Percentiles rank a stretch among this genome's conserved stretches.
phyloP scores from a whole-genome alignment of 176 grass and related monocot species.

The Stipa capillata region DNA sequence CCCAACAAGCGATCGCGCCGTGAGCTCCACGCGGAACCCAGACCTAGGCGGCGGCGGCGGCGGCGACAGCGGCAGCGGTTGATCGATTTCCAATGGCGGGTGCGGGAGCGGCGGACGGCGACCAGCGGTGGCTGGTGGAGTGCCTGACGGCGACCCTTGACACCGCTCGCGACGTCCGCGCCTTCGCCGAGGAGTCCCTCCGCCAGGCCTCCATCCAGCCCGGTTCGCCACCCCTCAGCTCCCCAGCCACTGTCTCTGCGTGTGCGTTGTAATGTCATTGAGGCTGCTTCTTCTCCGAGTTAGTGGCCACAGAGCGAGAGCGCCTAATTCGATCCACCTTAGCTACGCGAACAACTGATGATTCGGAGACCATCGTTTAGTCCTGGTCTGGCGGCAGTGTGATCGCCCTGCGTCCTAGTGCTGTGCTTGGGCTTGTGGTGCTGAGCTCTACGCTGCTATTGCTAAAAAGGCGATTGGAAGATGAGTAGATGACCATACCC shows the following conservation, averaged over 20 bases:
- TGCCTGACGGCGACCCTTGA: conserved; percentile 80
- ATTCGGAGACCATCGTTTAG: background rate
- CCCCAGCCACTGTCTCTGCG: background rate
- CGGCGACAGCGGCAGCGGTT: background rate
- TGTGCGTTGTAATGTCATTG: background rate
- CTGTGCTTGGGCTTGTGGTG: background rate
- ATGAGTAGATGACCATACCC: background rate
- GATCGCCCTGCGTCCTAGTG: background rate
- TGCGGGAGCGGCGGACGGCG: conserved; percentile 48
- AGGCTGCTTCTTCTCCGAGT: background rate
- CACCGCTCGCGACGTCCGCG: conserved; percentile 67
- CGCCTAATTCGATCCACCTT: background rate
- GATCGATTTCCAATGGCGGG: background rate
- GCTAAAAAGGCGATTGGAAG: background rate
- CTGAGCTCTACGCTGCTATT: background rate
- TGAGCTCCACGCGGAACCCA: background rate
- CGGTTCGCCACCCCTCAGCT: conserved; percentile 28
- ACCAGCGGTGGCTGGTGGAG: conserved; percentile 88
- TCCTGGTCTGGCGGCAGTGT: background rate
- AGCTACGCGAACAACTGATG: background rate
- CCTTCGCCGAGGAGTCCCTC: conserved; percentile 89
- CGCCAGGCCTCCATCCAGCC: conserved; percentile 69
- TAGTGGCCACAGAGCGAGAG: background rate
- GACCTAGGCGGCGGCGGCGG: background rate
- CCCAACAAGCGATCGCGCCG: background rate